Evolutionary conservation across 441 rosid genomes (phyloP).

Genomic region (Dalechampia spathulata): DNA sequence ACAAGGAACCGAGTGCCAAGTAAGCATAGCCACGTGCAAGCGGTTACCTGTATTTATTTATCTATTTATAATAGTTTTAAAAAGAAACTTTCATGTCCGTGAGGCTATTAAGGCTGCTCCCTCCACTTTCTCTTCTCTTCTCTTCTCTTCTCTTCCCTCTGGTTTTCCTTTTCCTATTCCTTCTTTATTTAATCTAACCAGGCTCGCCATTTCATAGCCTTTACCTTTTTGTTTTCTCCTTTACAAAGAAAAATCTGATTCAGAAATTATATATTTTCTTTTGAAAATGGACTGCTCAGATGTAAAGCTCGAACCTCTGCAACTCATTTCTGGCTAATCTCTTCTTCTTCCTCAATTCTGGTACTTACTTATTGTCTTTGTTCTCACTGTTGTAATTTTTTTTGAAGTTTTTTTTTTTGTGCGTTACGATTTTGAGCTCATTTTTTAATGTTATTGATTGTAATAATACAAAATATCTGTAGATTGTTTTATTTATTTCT

Average conservation of each 20-base stretch:
- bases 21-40: too few relatives aligned
- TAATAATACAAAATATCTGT: too few relatives aligned
- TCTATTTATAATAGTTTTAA: too few relatives aligned
- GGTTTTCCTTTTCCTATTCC: too few relatives aligned
- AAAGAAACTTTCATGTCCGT: slow-evolving; percentile 11
- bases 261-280: background rate
- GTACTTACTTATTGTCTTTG: background rate
- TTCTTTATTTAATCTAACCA: too few relatives aligned
- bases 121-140: background rate
- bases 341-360: background rate
- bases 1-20: background rate
- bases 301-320: slow-evolving; percentile 1
- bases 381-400: background rate
- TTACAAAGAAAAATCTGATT: too few relatives aligned
- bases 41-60: too few relatives aligned
- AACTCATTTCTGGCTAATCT: background rate
- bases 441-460: background rate
- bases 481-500: background rate
- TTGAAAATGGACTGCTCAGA: background rate
- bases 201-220: too few relatives aligned
- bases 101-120: slow-evolving; percentile 2
- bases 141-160: background rate
- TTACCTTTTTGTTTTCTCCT: too few relatives aligned
- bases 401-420: background rate
- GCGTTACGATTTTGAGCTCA: too few relatives aligned